Evolutionary conservation across 1,284 basidiomycete species (phyloP).

Genomic region (Austropuccinia psidii): DNA sequence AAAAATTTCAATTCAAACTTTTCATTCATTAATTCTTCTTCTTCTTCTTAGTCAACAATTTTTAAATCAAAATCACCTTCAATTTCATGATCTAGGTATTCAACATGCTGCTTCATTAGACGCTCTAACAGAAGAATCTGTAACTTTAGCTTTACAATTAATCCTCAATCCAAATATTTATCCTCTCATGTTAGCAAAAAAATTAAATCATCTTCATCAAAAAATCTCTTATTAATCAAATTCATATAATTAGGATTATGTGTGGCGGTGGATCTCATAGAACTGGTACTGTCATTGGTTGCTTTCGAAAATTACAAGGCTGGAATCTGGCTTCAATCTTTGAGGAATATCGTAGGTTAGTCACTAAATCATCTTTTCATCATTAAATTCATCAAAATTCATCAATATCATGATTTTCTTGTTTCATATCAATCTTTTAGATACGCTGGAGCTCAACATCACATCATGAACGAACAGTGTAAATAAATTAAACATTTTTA

Average conservation of each 20-base stretch:
- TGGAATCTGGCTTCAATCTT: constrained; percentile 55
- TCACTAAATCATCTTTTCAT: neutral
- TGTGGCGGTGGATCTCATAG: constrained; percentile 48
- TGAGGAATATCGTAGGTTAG: constrained; percentile 44
- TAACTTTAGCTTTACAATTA: constrained; percentile 6
- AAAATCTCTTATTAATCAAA: neutral
- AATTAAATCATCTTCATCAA: neutral
- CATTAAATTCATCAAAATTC: neutral
- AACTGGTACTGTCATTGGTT: constrained; percentile 55
- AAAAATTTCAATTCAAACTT: neutral
- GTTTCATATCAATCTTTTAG: neutral
- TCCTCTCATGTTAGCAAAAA: constrained; percentile 11
- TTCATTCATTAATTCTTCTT: neutral
- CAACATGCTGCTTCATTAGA: constrained; percentile 21
- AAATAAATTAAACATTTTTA: neutral
- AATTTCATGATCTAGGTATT: constrained; percentile 17
- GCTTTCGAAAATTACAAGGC: constrained; percentile 53
- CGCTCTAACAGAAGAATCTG: constrained; percentile 21
- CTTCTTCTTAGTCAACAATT: neutral
- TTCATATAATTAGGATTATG: constrained; percentile 16
- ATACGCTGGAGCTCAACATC: constrained; percentile 31
- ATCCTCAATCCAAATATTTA: constrained; percentile 17
- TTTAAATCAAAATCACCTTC: neutral
- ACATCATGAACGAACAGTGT: constrained; percentile 35
- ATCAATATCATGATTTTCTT: neutral